Evolutionary conservation across 2,329 filamentous ascomycete genomes (phyloP), one percentile per base, ranked within the genome.

Genomic region (Ilyonectria sp.): DNA sequence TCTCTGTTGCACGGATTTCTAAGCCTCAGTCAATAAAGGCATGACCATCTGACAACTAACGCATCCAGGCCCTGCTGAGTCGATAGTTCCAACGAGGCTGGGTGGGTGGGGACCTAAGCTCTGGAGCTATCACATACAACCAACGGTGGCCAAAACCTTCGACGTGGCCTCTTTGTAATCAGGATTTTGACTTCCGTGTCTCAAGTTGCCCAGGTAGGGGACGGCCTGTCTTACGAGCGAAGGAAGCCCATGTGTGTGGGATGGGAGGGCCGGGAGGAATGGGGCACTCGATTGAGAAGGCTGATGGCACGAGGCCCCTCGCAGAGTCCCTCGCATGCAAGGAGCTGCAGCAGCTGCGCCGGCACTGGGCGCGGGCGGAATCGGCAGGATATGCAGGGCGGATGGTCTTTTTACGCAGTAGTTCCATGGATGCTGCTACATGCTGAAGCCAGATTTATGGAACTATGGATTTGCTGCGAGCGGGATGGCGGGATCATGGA

Each of bases 91-190:
- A 46, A 60, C 26, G 56, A 56, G 62, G 40, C 49, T 60, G n/a
- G 63, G 52, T 54, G 59, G 66, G 59, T 54, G 47, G 60, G 47
- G 55, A 44, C 60, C 47, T 49, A 61, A 53, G 58, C 58, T 35
- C 43, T 17, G 15, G 62, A 43, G 59, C 43, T 19, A n/a, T 49
- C 21, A 65, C 43, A 60, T 57, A 60, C 50, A 54, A 56, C 44
- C 54, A 47, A 56, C 21, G n/a, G 54, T 47, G 53, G 58, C 37
- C 29, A 52, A 57, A 60, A 60, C 29, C 35, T 49, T 35, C 53
- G 52, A 66, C 63, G 63, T 66, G 58, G 40, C 63, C 63, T 66
- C 58, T 66, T 66, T 53, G 58, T 66, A 66, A 66, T 66, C 58
- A 66, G 26, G 4, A 46, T 35, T 33, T 58, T 54, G 40, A 13